A percentile compares a stretch with the other conserved stretches of the same genome.
These are phyloP conservation scores for Crithidia thermophila DNA, from an alignment of 208 protist genomes.

Conservation along the genomic window DNA sequence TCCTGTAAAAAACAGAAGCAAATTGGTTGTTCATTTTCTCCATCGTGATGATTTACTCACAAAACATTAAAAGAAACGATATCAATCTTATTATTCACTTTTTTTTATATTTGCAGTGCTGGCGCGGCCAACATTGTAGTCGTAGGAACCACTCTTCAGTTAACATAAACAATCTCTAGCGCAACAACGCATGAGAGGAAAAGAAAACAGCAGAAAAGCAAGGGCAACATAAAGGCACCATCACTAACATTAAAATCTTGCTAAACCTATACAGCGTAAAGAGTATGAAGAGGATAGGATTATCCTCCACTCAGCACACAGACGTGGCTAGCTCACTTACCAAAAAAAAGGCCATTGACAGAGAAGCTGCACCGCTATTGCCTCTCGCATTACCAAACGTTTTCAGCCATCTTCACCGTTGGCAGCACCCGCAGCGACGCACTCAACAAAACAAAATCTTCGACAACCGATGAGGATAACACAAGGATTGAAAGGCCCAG, in stretches of 20 bases:
- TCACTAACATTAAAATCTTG: constrained; percentile 18
- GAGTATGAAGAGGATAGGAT: neutral
- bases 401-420: no score
- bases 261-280: constrained; percentile 36
- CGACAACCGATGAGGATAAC: constrained; percentile 52
- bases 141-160: neutral
- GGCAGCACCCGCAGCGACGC: no score
- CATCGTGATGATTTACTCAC: no score
- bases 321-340: constrained; percentile 36
- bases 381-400: no score
- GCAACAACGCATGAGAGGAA: neutral
- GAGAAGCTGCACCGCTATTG: no score
- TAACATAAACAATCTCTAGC: neutral
- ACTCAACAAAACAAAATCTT: constrained; percentile 27
- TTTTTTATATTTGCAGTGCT: no score
- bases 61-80: no score
- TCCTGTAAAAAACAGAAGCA: no score
- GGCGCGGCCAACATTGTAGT: no score
- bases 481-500: constrained; percentile 21
- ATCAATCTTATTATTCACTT: no score
- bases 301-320: constrained; percentile 18
- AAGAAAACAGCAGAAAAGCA: neutral
- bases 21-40: no score
- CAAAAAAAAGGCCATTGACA: no score
- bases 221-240: neutral